These are phyloP conservation scores for Collariella sp. DNA, from an alignment of 495 filamentous ascomycete genomes.

Conservation along the genomic window DNA sequence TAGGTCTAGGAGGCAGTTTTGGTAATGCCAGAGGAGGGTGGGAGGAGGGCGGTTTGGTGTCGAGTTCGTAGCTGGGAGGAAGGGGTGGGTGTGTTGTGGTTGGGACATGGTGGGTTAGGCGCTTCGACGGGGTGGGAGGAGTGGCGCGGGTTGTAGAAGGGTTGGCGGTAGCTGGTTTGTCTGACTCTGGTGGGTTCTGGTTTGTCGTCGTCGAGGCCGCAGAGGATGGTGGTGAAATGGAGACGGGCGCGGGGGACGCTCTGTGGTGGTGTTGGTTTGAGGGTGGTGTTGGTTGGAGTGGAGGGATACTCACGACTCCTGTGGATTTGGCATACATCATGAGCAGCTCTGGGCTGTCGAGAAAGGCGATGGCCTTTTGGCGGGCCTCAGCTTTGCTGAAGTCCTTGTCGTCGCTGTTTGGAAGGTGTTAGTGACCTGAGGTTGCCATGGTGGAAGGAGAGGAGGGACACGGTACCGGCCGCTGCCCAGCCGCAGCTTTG, in stretches of 20 bases:
- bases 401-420: slow-evolving; percentile 13
- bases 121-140: neutral
- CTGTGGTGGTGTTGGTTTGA: slow-evolving; percentile 17
- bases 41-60: neutral
- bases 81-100: neutral
- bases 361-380: slow-evolving; percentile 34
- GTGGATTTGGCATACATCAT: slow-evolving; percentile 45
- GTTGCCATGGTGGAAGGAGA: neutral
- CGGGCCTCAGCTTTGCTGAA: slow-evolving; percentile 30
- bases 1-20: neutral
- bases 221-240: slow-evolving; percentile 43
- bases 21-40: neutral
- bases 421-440: neutral
- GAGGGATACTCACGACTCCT: slow-evolving; percentile 32
- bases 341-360: slow-evolving; percentile 44
- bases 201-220: slow-evolving; percentile 35
- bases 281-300: neutral
- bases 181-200: neutral
- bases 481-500: slow-evolving; percentile 9
- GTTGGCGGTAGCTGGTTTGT: neutral
- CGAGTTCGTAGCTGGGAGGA: no score
- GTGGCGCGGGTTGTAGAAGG: no score
- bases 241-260: slow-evolving; percentile 40
- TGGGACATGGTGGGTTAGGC: neutral
- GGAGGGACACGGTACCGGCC: slow-evolving; percentile 6